Evolutionary conservation across 164 flowering plant genomes (phyloP), one percentile per base, ranked within the genome.

Genomic region (Magnolia officinalis): DNA sequence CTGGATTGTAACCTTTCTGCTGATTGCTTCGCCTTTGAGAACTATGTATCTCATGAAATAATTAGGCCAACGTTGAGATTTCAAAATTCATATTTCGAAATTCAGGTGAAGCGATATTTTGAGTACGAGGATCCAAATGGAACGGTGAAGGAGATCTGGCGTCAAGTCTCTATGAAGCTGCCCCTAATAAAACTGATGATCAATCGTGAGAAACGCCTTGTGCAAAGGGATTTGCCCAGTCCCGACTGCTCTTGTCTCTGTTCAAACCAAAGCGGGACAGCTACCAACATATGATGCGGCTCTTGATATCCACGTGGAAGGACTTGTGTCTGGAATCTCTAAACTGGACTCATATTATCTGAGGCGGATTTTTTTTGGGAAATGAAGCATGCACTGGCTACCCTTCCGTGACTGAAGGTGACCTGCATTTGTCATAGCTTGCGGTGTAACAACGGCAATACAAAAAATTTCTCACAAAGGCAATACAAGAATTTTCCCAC

Each of bases 141-240:
- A 78, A 88, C 99, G 0, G 96, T 93, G 73, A 87, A 90, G 55
- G 95, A 92, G 82, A 88, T 91, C 11, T 94, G 98, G 99, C 96
- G 96, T 55, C 91, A 95, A 86, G 93, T 96, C 67, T 85, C 96
- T 29, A 75, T 77, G 77, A 96, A 96, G 86, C 87, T 92, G 0
- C 93, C 99, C 10, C 87, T 89, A 19, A 83, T 92, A 50, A 92
- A 88, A 77, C 75, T 92, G 77, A 89, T 94, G 97, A 89, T 88
- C 70, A 94, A 96, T 74, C 98, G 99, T 10, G 97, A 94, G 73
- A 90, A 87, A 75, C 87, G 99, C 67, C 88, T 92, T 71, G 91
- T 96, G 8, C 80, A 64, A 74, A 86, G 90, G 76, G 90, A 86
- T 1, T 52, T 77, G 69, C 64, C 71, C 59, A 88, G 88, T 75